Evolutionary conservation across 2,329 filamentous ascomycete genomes (phyloP).

Genomic region (Cordyceps pruinosa): DNA sequence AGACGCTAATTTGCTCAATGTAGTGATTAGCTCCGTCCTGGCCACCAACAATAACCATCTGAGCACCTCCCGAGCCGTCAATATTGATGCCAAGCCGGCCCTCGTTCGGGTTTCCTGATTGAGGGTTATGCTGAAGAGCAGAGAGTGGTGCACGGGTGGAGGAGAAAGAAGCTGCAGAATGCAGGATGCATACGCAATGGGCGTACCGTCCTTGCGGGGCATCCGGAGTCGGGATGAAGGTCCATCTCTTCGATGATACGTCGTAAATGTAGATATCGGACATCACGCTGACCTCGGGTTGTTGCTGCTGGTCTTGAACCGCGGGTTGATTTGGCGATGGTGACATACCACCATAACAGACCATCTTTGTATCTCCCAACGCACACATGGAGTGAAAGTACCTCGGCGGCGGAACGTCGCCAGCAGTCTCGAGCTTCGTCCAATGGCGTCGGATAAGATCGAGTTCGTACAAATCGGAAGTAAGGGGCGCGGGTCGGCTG

Average conservation of each 20-base stretch:
- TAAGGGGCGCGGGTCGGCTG: constrained; percentile 71
- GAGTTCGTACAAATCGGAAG: constrained; percentile 86
- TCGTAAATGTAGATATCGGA: constrained; percentile 97
- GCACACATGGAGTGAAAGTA: constrained; percentile 97
- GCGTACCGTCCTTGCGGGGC: constrained; percentile 91
- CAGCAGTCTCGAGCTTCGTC: constrained; percentile 78
- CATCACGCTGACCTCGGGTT: constrained; percentile 91
- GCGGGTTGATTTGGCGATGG: constrained; percentile 53
- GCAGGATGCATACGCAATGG: constrained; percentile 88
- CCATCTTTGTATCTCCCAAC: constrained; percentile 88
- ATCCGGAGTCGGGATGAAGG: constrained; percentile 70
- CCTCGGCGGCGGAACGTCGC: constrained; percentile 80
- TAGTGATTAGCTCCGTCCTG: constrained; percentile 98
- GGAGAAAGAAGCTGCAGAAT: constrained; percentile 79
- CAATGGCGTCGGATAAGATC: constrained; percentile 88
- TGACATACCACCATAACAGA: constrained; percentile 98
- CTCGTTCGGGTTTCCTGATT: constrained; percentile 75
- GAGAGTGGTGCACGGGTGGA: constrained; percentile 78
- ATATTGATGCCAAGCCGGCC: constrained; percentile 82
- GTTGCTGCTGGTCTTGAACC: constrained; percentile 46
- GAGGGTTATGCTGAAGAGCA: constrained; percentile 82
- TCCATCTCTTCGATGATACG: constrained; percentile 75
- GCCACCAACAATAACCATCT: constrained; percentile 95
- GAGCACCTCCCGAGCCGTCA: constrained; percentile 84
- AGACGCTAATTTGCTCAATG: constrained; percentile 97